phyloP scores from a whole-genome alignment of 139 green algal species.

The Penium margaritaceum region DNA sequence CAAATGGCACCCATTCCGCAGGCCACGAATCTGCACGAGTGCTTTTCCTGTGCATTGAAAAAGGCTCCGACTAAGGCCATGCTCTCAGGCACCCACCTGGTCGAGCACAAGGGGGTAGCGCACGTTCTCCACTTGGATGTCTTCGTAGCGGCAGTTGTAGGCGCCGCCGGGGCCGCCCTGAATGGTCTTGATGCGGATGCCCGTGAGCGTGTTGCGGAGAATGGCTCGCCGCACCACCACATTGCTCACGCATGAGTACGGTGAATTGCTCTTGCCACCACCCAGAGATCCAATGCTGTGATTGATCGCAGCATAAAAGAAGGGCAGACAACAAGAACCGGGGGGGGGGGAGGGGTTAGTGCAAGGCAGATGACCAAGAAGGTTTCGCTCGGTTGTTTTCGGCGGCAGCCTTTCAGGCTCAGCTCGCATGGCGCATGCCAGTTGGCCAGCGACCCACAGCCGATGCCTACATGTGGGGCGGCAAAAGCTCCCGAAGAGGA shows the following conservation, averaged over 20 bases:
- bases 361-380: too few relatives aligned
- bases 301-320: neutral
- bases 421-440: too few relatives aligned
- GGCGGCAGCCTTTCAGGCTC: too few relatives aligned
- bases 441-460: too few relatives aligned
- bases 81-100: too few relatives aligned
- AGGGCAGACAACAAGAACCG: too few relatives aligned
- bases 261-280: neutral
- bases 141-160: neutral
- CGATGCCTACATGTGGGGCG: too few relatives aligned
- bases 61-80: neutral
- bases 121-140: neutral
- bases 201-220: neutral
- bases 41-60: too few relatives aligned
- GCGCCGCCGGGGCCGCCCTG: neutral
- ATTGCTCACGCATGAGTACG: neutral
- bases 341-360: too few relatives aligned
- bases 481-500: too few relatives aligned
- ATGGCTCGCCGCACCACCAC: neutral
- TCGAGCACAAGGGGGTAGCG: slow-evolving; percentile 4
- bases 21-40: neutral
- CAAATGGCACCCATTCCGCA: too few relatives aligned
- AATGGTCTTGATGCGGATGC: slow-evolving; percentile 2
- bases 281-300: neutral
- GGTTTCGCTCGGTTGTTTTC: too few relatives aligned